Evolutionary conservation across 768 basidiomycete genomes (phyloP).

Genomic region (Cystofilobasidium bisporidii): DNA sequence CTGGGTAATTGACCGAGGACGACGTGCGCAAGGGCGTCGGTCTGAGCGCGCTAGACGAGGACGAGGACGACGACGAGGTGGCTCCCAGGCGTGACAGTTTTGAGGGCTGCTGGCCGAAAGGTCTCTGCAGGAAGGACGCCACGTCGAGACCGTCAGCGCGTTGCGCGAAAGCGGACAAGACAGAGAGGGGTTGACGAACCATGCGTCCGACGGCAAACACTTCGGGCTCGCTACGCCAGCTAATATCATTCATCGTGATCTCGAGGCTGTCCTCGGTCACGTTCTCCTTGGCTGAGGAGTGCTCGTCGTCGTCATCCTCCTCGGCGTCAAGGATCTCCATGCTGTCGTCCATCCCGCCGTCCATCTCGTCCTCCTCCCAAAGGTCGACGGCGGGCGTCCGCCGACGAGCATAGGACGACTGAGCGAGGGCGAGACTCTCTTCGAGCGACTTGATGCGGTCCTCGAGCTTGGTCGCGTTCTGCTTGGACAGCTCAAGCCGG

Average conservation of each 20-base stretch:
- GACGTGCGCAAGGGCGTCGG: background rate
- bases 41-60: background rate
- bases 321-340: background rate
- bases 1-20: background rate
- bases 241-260: slow-evolving; percentile 5
- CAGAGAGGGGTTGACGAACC: background rate
- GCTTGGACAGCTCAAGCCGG: background rate
- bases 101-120: background rate
- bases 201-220: background rate
- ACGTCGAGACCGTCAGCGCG: no score
- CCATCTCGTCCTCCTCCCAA: slow-evolving; percentile 4
- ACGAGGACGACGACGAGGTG: background rate
- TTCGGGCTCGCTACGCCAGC: slow-evolving; percentile 8
- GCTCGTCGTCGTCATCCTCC: background rate
- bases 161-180: no score
- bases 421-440: background rate
- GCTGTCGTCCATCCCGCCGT: background rate
- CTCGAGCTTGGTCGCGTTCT: background rate
- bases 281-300: background rate
- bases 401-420: no score
- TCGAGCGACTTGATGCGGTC: background rate
- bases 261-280: background rate
- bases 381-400: background rate
- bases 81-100: background rate
- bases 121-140: background rate